Base-by-base conservation (phyloP, 495 filamentous ascomycete species). In the Xylaria cubensis region DNA sequence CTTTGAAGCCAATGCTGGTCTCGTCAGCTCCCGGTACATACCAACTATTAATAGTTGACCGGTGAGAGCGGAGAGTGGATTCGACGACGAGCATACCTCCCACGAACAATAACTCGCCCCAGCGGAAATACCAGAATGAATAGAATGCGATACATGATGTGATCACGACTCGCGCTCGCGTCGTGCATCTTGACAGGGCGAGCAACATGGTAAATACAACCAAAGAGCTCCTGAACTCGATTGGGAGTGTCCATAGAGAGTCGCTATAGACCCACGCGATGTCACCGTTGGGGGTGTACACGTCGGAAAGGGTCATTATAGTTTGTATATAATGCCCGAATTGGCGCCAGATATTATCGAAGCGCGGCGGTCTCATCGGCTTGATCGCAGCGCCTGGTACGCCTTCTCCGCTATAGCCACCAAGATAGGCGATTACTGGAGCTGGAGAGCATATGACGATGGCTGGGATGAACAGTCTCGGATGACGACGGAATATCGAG, bases 401-500 rank as follows among this genome's bases (percentile, higher is more conserved):
- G 29, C 50, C 50, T 13, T 58, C 48, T 12, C 26, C 61, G 12
- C 42, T 19, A 12, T 46, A 72, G 15, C 63, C 70, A 0, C 70
- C 64, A 1, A 72, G 46, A 8, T 56, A 72, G 4, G 63, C 36
- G 12, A 72, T 67, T 1, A 72, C 8, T 13, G 64, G 64, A 6
- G 70, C 63, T 7, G 70, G 70, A 15, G 32, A 9, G 44, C 70
- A 72, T 21, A 72, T 50, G 19, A 72, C 39, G 26, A 67, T 41
- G 26, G 84, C 75, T 4, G 85, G 85, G 1, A 86, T 69, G 71
- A 80, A 83, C 0, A 87, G 80, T 26, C 84, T 80, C 15, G 84
- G 61, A 75, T 81, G 83, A n/a, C 85, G 81, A n/a, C 85, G 79
- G 70, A 87, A 85, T 17, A 84, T 61, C 10, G 85, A 80, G 15